phyloP scores from a whole-genome alignment of 1,284 basidiomycete species.

The Psilocybe mexicana region DNA sequence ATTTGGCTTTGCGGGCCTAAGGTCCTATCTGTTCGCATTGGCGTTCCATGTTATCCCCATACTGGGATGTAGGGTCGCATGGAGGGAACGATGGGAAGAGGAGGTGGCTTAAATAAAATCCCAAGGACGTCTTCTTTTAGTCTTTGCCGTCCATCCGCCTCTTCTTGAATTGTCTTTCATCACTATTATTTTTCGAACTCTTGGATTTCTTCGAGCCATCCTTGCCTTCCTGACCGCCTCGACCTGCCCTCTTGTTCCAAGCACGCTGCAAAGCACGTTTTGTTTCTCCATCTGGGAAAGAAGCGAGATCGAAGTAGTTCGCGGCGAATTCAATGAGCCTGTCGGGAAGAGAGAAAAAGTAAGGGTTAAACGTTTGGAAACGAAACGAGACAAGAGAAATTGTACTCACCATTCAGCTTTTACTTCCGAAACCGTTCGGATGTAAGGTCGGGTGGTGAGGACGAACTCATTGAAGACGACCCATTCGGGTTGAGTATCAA shows the following conservation, averaged over 20 bases:
- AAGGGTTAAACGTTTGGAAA: conserved; percentile 3
- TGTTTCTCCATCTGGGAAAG: conserved; percentile 73
- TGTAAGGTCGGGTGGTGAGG: conserved; percentile 86
- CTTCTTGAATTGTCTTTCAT: conserved; percentile 11
- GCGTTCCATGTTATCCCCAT: background rate
- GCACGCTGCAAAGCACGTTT: conserved; percentile 65
- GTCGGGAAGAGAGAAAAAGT: conserved; percentile 3
- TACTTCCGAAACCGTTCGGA: conserved; percentile 91
- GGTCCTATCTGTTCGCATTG: background rate
- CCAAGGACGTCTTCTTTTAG: conserved; percentile 16
- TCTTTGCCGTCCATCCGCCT: conserved; percentile 29
- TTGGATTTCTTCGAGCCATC: conserved; percentile 17
- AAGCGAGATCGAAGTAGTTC: conserved; percentile 75
- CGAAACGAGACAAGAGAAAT: conserved; percentile 2
- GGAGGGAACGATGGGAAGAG: background rate
- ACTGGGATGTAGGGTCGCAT: background rate
- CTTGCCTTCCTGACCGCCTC: conserved; percentile 17
- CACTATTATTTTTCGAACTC: background rate
- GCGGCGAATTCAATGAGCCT: conserved; percentile 86
- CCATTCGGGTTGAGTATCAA: conserved; percentile 95
- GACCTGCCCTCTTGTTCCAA: conserved; percentile 38
- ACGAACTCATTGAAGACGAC: conserved; percentile 99
- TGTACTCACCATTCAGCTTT: conserved; percentile 79
- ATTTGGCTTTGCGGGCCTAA: background rate
- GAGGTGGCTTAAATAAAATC: background rate